Percentiles rank a stretch among this genome's conserved stretches.
Evolutionary conservation across 2,329 filamentous ascomycete species (phyloP).

Genomic region (Aspergillus felis): DNA sequence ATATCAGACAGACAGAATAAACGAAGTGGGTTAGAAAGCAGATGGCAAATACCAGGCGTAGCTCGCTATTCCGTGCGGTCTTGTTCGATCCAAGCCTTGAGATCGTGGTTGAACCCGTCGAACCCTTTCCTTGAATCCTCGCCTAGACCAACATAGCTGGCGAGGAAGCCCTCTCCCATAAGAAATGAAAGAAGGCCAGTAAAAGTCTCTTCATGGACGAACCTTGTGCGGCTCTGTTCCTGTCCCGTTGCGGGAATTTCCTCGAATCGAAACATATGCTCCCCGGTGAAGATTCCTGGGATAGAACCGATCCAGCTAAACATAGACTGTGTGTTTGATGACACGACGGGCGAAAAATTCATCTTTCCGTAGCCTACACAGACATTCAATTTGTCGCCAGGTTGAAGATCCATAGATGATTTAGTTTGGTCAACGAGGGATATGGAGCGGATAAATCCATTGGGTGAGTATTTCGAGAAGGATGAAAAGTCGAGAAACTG

Average conservation of each 20-base stretch:
- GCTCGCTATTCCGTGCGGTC: not conserved
- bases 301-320: constrained; percentile 5
- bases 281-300: constrained; percentile 3
- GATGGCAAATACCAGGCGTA: not conserved
- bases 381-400: constrained; percentile 4
- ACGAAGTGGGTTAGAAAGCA: not conserved
- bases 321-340: not conserved
- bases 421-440: not conserved
- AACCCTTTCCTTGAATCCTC: constrained; percentile 1
- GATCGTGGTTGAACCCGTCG: constrained; percentile 3
- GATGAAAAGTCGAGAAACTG: constrained; percentile 10
- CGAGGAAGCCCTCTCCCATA: constrained; percentile 5
- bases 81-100: constrained; percentile 7
- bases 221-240: not conserved
- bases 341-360: not conserved
- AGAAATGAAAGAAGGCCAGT: constrained; percentile 2
- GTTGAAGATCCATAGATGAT: not conserved
- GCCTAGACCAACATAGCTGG: not conserved
- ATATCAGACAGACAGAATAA: not conserved
- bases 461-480: constrained; percentile 3
- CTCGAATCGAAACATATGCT: constrained; percentile 7
- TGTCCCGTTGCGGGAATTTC: not conserved
- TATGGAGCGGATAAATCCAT: constrained; percentile 6
- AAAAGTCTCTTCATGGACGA: constrained; percentile 8
- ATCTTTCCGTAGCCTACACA: constrained; percentile 6